Evolutionary conservation across 305 asterid genomes (phyloP), one percentile per base, ranked within the genome.

Genomic region (Andrographis paniculata): DNA sequence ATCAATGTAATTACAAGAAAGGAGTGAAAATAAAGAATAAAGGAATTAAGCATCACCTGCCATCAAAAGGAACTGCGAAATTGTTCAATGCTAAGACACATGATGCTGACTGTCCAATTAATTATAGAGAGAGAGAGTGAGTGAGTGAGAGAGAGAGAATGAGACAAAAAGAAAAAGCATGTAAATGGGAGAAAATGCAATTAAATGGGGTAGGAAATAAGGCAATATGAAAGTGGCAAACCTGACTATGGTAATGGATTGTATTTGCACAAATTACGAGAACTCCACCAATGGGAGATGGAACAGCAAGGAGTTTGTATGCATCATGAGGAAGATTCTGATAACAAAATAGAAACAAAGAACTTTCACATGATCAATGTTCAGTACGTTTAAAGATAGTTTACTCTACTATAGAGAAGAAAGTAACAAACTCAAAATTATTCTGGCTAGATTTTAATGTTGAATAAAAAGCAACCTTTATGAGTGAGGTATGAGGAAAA

Each of bases 221-320:
- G 45, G 48, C 38, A 46, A 64, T 39, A 38, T 36, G 48, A 59
- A 66, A 44, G 23, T 35, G 42, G 59, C 73, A 64, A 65, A 81
- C 97, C 98, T 89, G 98, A 69, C 96, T 85, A 59, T 86, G 96
- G 73, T 91, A 89, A 71, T 89, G 98, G 62, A 89, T 75, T 14
- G 87, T 76, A 74, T 89, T 89, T 48, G 96, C 93, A 75, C 94
- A 77, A 72, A 91, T 71, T 59, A 80, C 88, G 48, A 91, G 88
- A 48, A 91, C 98, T 56, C 98, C 98, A 40, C 96, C 98, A 66
- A 91, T 79, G 62, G 96, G 98, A 39, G 98, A 76, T 56, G 98
- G 98, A 62, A 91, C 96, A 27, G 96, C 98, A 73, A 86, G 95
- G 69, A 91, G 93, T 85, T 89, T 89, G 88, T 82, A 80, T 48